These are phyloP conservation scores for Dictyostelium citrinum DNA, from an alignment of 78 protist species.

Conservation along the genomic window DNA sequence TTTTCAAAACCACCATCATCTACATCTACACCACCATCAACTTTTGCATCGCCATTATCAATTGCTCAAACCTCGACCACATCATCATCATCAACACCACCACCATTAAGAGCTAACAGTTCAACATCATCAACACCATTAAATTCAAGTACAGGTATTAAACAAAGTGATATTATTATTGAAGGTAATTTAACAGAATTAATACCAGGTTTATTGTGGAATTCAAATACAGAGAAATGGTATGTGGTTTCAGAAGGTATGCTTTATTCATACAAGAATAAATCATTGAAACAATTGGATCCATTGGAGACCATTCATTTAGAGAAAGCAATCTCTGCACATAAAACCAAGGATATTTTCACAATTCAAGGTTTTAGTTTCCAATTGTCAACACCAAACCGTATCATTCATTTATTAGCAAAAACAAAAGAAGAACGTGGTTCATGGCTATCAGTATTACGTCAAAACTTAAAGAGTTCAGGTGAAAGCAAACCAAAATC, in stretches of 20 bases:
- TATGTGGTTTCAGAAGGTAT: conserved; percentile 59
- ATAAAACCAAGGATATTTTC: conserved; percentile 70
- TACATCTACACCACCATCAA: neutral
- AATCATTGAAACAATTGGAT: conserved; percentile 7
- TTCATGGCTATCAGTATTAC: conserved; percentile 49
- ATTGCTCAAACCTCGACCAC: neutral
- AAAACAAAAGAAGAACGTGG: conserved; percentile 59
- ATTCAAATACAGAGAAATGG: conserved; percentile 72
- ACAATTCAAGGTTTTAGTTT: conserved; percentile 66
- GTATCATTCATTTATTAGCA: conserved; percentile 61
- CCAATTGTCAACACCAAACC: conserved; percentile 60
- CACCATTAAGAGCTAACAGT: neutral
- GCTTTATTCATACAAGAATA: conserved; percentile 24
- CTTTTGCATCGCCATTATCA: neutral
- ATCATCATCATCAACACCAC: neutral
- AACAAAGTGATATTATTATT: conserved; percentile 35
- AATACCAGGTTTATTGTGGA: conserved; percentile 68
- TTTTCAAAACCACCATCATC: conserved; percentile 19
- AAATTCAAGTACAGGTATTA: neutral
- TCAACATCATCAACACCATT: neutral
- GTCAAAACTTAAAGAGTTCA: conserved; percentile 39
- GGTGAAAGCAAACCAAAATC: conserved; percentile 38
- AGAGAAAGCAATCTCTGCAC: conserved; percentile 65
- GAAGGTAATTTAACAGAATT: conserved; percentile 62
- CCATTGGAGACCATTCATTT: conserved; percentile 67